These are phyloP conservation scores for Chytriomyces hyalinus DNA, from an alignment of 192 early-diverging fungal genomes.

Conservation along the genomic window DNA sequence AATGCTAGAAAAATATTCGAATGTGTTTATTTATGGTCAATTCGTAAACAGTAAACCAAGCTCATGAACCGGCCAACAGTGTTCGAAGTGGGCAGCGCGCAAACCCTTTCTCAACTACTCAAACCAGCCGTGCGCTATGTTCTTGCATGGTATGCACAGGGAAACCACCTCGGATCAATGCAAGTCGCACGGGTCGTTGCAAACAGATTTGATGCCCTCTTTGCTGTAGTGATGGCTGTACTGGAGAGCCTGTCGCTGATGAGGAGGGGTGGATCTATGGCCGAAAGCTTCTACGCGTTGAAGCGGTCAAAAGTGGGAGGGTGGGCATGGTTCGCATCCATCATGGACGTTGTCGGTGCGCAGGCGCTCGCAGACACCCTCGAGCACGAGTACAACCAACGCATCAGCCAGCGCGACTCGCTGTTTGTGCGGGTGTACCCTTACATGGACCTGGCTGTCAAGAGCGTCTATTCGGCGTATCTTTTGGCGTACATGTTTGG, in stretches of 20 bases:
- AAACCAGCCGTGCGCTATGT: slow-evolving; percentile 85
- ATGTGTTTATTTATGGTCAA: too few relatives aligned
- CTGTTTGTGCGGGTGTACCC: slow-evolving; percentile 37
- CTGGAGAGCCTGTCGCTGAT: slow-evolving; percentile 30
- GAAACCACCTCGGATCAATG: slow-evolving; percentile 66
- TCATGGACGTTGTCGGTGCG: slow-evolving; percentile 57
- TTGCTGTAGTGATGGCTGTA: slow-evolving; percentile 71
- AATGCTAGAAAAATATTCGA: too few relatives aligned
- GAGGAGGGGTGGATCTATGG: slow-evolving; percentile 64
- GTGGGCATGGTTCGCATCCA: slow-evolving; percentile 57
- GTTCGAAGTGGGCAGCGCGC: slow-evolving; percentile 89
- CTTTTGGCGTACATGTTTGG: slow-evolving; percentile 82
- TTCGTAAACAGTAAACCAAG: neutral
- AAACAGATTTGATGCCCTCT: slow-evolving; percentile 74
- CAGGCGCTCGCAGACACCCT: neutral
- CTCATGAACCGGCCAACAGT: slow-evolving; percentile 65
- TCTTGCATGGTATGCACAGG: slow-evolving; percentile 84
- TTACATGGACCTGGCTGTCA: slow-evolving; percentile 71
- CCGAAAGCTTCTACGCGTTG: slow-evolving; percentile 93
- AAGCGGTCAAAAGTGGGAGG: slow-evolving; percentile 51
- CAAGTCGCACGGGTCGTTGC: slow-evolving; percentile 54
- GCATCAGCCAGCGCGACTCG: neutral
- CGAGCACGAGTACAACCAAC: neutral
- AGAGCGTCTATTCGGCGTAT: slow-evolving; percentile 53
- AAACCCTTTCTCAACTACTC: slow-evolving; percentile 80